phyloP scores from a whole-genome alignment of 345 rosid genomes.

The Gossypium sturtianum region DNA sequence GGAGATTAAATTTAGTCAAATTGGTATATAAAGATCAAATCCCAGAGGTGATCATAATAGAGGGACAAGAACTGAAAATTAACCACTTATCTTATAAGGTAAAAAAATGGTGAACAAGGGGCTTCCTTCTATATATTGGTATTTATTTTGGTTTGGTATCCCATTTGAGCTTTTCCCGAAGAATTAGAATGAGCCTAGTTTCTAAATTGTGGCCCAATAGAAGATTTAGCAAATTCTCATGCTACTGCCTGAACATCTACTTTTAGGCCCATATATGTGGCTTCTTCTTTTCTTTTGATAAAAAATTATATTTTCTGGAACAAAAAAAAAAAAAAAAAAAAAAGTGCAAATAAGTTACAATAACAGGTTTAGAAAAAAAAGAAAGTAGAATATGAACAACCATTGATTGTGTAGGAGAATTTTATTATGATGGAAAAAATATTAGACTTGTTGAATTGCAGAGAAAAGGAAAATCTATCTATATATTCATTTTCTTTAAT shows the following conservation, averaged over 20 bases:
- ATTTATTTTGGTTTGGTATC: no score
- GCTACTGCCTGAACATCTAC: not conserved
- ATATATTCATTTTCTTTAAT: not conserved
- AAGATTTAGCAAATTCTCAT: not conserved
- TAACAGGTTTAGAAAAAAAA: no score
- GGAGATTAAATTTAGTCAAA: no score
- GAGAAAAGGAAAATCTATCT: not conserved
- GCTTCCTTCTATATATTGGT: no score
- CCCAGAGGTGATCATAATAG: no score
- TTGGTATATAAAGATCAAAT: no score
- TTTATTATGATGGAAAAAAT: not conserved
- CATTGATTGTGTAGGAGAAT: not conserved
- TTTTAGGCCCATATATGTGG: not conserved
- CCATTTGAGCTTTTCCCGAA: not conserved
- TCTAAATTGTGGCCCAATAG: not conserved
- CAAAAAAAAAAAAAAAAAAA: not conserved
- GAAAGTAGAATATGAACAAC: not conserved
- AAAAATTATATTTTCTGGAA: no score
- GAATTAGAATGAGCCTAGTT: not conserved
- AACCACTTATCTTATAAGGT: no score
- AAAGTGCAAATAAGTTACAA: no score
- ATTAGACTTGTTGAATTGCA: not conserved
- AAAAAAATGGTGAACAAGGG: no score
- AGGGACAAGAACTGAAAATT: no score
- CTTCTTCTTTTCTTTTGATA: not conserved